Conservation (phyloP, 768 basidiomycete species). For the Hygrophorus russula region DNA sequence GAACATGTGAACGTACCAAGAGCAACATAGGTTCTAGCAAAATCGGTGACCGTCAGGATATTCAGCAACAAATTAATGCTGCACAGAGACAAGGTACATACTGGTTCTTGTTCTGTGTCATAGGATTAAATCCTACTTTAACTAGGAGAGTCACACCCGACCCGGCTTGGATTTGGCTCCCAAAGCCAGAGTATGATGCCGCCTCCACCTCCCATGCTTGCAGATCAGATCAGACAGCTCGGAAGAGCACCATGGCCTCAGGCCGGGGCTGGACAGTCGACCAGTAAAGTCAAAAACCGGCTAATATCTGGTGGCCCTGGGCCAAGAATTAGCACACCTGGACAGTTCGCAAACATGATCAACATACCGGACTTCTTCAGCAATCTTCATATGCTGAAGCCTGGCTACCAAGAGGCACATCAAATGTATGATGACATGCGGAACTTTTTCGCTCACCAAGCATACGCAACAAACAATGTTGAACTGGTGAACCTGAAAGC, state of each 20-base stretch:
- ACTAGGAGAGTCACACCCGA: background rate
- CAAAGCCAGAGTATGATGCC: background rate
- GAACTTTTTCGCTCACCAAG: background rate
- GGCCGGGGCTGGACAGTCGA: background rate
- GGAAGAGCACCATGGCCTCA: background rate
- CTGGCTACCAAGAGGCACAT: background rate
- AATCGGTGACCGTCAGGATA: background rate
- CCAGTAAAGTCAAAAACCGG: no score
- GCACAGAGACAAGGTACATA: constrained; percentile 1
- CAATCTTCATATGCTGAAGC: background rate
- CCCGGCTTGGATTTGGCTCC: background rate
- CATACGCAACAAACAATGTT: background rate
- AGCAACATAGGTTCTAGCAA: background rate
- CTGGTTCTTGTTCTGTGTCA: background rate
- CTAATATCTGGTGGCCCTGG: no score
- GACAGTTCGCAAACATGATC: background rate
- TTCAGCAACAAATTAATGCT: background rate
- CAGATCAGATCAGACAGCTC: background rate
- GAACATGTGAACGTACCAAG: background rate
- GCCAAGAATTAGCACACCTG: background rate
- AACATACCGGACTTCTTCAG: background rate
- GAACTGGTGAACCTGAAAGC: background rate
- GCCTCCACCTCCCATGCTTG: background rate
- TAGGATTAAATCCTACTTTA: background rate
- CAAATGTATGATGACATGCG: background rate